Evolutionary conservation across 2,329 filamentous ascomycete genomes (phyloP).

Genomic region (Botrytis aclada): DNA sequence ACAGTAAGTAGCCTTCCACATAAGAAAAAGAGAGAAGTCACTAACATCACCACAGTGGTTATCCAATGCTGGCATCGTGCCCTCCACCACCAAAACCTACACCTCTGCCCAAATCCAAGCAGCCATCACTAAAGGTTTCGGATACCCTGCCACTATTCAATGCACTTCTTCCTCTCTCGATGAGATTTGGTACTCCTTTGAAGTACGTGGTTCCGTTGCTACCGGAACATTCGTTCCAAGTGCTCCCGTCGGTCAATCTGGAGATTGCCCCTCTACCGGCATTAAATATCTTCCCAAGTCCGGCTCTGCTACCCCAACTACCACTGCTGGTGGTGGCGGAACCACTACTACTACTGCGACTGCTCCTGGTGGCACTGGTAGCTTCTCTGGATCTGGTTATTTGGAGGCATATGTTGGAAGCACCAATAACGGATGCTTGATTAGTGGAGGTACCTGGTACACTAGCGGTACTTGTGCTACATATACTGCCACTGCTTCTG

Average conservation of each 20-base stretch:
- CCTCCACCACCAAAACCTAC: slow-evolving; percentile 44
- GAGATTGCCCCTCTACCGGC: slow-evolving; percentile 54
- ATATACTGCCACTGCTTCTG: slow-evolving; percentile 53
- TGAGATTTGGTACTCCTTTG: slow-evolving; percentile 54
- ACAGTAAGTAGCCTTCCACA: slow-evolving; percentile 39
- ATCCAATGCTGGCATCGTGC: slow-evolving; percentile 56
- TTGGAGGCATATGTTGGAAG: slow-evolving; percentile 54
- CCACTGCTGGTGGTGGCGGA: slow-evolving; percentile 31
- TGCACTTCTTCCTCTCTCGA: slow-evolving; percentile 46
- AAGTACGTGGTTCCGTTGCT: slow-evolving; percentile 51
- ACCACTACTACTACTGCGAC: slow-evolving; percentile 47
- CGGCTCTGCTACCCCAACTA: slow-evolving; percentile 28
- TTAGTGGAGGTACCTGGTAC: slow-evolving; percentile 66
- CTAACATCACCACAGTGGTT: slow-evolving; percentile 45
- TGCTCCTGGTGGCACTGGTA: slow-evolving; percentile 36
- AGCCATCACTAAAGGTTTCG: slow-evolving; percentile 46
- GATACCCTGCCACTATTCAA: slow-evolving; percentile 45
- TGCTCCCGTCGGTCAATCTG: slow-evolving; percentile 23
- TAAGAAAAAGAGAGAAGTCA: neutral
- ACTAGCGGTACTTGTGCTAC: slow-evolving; percentile 64
- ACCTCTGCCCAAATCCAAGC: slow-evolving; percentile 43
- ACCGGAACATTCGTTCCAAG: slow-evolving; percentile 47
- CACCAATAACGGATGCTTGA: slow-evolving; percentile 60
- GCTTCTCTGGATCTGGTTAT: slow-evolving; percentile 54
- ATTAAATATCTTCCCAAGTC: slow-evolving; percentile 54